Percentiles rank a stretch among this genome's conserved stretches.
phyloP scores from a whole-genome alignment of 768 basidiomycete genomes.

The Cystofilobasidium bisporidii region DNA sequence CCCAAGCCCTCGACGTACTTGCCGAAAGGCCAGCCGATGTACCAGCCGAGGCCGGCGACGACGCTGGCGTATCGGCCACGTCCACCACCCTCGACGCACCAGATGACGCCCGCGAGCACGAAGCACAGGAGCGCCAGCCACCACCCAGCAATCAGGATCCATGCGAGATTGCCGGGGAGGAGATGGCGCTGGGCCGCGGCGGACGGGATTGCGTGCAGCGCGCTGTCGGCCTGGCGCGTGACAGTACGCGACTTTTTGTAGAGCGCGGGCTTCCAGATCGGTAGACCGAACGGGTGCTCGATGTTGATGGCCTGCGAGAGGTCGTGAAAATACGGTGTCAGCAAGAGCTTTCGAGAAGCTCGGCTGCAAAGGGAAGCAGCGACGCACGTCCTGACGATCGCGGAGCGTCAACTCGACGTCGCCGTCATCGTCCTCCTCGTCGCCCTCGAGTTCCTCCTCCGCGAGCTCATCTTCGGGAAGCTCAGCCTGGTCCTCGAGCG shows the following conservation, averaged over 20 bases:
- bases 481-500: slow-evolving; percentile 25
- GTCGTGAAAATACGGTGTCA: slow-evolving; percentile 17
- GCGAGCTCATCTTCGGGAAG: too few relatives aligned
- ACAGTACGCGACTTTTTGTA: slow-evolving; percentile 97
- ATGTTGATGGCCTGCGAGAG: slow-evolving; percentile 71
- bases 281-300: slow-evolving; percentile 96
- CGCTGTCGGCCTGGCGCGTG: slow-evolving; percentile 90
- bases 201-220: slow-evolving; percentile 82
- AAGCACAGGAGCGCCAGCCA: slow-evolving; percentile 74
- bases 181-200: slow-evolving; percentile 88
- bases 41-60: slow-evolving; percentile 88
- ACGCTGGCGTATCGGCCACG: slow-evolving; percentile 81
- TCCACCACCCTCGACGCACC: slow-evolving; percentile 53
- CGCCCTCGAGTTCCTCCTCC: too few relatives aligned
- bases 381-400: slow-evolving; percentile 77
- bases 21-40: slow-evolving; percentile 94
- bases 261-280: slow-evolving; percentile 97
- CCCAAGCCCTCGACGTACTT: slow-evolving; percentile 87
- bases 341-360: background rate
- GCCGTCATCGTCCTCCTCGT: slow-evolving; percentile 33
- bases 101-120: slow-evolving; percentile 56
- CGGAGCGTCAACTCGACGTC: slow-evolving; percentile 58
- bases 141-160: slow-evolving; percentile 84
- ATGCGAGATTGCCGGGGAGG: slow-evolving; percentile 86
- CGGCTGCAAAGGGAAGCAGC: background rate